phyloP scores from a whole-genome alignment of 257 asterid genomes.

The Echium plantagineum region DNA sequence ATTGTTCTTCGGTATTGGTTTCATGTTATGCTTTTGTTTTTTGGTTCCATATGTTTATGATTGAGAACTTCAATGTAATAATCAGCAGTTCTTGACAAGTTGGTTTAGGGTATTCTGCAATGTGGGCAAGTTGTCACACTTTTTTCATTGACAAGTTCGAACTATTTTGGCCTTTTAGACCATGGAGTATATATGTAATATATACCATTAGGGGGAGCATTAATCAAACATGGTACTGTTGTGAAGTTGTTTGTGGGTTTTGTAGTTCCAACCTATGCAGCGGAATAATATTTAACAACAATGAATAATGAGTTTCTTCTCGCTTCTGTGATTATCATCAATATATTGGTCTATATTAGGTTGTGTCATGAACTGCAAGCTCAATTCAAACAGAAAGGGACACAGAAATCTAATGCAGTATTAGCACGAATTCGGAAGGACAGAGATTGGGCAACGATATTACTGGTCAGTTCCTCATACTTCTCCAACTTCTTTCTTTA shows the following conservation, averaged over 20 bases:
- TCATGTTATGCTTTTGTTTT: no score
- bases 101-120: no score
- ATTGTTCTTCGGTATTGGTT: no score
- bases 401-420: slow-evolving; percentile 22
- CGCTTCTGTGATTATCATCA: background rate
- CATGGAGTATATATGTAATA: no score
- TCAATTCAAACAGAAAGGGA: slow-evolving; percentile 24
- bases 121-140: no score
- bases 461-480: slow-evolving; percentile 45
- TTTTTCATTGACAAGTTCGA: no score
- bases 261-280: background rate
- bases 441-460: slow-evolving; percentile 37
- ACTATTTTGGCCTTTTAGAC: no score
- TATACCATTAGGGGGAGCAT: no score
- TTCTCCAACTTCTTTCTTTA: background rate
- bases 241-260: background rate
- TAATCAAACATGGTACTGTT: no score
- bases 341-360: slow-evolving; percentile 26
- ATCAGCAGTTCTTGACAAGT: no score
- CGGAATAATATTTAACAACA: background rate
- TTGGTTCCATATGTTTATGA: no score
- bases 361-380: slow-evolving; percentile 35
- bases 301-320: background rate
- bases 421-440: slow-evolving; percentile 28
- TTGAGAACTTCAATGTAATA: no score